Evolutionary conservation across 2,329 filamentous ascomycete species (phyloP).

Genomic region (Fusarium succisae): DNA sequence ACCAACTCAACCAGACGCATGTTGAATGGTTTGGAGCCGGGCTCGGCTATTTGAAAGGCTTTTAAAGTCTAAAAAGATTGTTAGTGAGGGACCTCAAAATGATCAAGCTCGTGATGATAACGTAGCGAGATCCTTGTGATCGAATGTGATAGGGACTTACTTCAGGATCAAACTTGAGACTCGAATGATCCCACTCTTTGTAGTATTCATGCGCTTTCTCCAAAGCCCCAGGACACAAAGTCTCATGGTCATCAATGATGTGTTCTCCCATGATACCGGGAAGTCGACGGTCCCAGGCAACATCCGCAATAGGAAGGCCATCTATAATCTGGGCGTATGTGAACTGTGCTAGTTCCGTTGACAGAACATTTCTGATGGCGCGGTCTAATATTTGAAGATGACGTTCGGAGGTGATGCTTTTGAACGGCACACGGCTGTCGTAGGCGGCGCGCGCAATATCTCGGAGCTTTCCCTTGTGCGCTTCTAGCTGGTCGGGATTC

Average conservation of each 20-base stretch:
- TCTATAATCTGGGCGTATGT: constrained; percentile 34
- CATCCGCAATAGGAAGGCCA: constrained; percentile 16
- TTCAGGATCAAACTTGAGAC: constrained; percentile 17
- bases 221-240: constrained; percentile 1
- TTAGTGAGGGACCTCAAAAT: fast-evolving
- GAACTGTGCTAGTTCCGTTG: not conserved
- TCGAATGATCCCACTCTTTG: not conserved
- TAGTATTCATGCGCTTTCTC: not conserved
- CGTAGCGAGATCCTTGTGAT: not conserved
- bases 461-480: not conserved
- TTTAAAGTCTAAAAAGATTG: not conserved
- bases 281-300: constrained; percentile 16
- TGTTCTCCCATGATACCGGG: constrained; percentile 21
- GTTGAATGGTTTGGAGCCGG: not conserved
- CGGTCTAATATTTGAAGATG: not conserved
- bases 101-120: too few species aligned
- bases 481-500: not conserved
- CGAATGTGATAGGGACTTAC: not conserved
- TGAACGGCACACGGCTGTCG: not conserved
- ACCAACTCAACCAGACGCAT: constrained; percentile 2
- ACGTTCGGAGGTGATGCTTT: not conserved
- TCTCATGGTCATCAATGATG: constrained; percentile 20
- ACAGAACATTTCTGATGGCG: constrained; percentile 8
- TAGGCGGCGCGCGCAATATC: not conserved
- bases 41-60: not conserved